Conservation (phyloP, 2,329 filamentous ascomycete genomes). For the Pseudomassariella vexata region DNA sequence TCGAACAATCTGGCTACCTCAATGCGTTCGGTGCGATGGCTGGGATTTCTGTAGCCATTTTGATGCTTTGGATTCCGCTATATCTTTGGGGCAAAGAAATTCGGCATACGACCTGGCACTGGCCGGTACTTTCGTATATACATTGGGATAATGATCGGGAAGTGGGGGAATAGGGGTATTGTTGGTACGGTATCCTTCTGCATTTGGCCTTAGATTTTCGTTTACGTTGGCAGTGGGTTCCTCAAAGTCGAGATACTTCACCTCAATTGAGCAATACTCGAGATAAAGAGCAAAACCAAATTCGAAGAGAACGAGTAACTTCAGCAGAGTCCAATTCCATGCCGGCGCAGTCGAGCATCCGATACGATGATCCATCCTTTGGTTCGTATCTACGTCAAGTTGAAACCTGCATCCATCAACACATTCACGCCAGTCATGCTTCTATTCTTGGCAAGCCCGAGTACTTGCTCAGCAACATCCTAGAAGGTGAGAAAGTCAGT, state of each 20-base stretch:
- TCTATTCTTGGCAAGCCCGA: slow-evolving; percentile 40
- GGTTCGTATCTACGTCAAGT: no score
- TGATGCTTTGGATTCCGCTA: slow-evolving; percentile 43
- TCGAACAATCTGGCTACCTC: slow-evolving; percentile 41
- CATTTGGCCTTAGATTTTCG: no score
- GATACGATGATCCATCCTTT: no score
- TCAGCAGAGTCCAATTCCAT: no score
- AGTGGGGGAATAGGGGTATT: slow-evolving; percentile 51
- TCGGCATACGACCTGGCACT: slow-evolving; percentile 40
- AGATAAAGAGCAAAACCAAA: no score
- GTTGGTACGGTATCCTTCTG: no score
- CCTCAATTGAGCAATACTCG: no score
- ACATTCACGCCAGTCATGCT: slow-evolving; percentile 48
- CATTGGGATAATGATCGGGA: slow-evolving; percentile 49
- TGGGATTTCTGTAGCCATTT: slow-evolving; percentile 40
- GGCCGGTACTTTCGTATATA: slow-evolving; percentile 38
- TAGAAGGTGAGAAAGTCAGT: no score
- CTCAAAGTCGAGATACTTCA: no score
- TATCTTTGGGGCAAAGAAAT: slow-evolving; percentile 46
- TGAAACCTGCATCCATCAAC: slow-evolving; percentile 40
- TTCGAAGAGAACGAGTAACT: no score
- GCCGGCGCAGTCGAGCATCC: no score
- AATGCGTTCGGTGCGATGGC: slow-evolving; percentile 53
- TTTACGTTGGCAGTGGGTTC: no score
- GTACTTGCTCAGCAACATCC: slow-evolving; percentile 49